These are phyloP conservation scores for Apiospora hydei DNA, from an alignment of 2,329 filamentous ascomycete species.

Conservation along the genomic window DNA sequence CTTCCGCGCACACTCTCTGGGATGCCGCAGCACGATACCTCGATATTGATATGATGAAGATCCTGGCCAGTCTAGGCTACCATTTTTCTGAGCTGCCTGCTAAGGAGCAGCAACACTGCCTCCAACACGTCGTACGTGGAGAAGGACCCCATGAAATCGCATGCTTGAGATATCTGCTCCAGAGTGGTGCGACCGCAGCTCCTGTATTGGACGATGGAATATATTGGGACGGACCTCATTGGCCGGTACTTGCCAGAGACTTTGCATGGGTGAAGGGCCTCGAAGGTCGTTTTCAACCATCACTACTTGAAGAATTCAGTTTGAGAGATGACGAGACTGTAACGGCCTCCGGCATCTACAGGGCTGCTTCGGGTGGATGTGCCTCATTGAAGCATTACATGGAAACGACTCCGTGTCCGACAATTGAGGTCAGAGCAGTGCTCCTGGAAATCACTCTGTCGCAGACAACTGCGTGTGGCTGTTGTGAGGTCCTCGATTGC, in stretches of 20 bases:
- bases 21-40: not conserved
- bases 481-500: not conserved
- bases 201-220: not conserved
- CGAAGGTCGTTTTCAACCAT: too few species aligned
- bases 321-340: not conserved
- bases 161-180: not conserved
- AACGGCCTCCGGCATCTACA: not conserved
- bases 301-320: not conserved
- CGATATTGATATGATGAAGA: not conserved
- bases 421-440: not conserved
- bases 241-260: not conserved
- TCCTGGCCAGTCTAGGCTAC: not conserved
- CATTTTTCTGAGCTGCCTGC: not conserved
- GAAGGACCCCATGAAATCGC: accelerated
- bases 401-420: not conserved
- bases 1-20: not conserved
- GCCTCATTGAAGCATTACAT: not conserved
- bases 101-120: not conserved
- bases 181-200: not conserved
- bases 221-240: not conserved
- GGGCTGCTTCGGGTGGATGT: not conserved
- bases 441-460: not conserved
- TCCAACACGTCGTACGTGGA: not conserved
- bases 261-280: too few species aligned
- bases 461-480: not conserved